A percentile compares a stretch with the other conserved stretches of the same genome.
phyloP scores from a whole-genome alignment of 2,329 filamentous ascomycete species.

The Claviceps pazoutovae region DNA sequence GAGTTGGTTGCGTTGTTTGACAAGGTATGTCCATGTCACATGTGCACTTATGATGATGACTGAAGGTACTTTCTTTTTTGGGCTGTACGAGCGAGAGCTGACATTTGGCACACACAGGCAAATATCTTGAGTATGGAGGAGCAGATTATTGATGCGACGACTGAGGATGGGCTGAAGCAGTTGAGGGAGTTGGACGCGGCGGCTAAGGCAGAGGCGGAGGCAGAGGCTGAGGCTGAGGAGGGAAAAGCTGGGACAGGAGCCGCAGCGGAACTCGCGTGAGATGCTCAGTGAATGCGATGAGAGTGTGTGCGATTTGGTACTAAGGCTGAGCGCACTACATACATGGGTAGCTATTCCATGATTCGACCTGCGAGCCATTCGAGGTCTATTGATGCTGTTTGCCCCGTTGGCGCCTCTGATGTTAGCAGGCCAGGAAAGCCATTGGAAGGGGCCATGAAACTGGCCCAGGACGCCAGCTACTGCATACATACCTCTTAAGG shows the following conservation, averaged over 20 bases:
- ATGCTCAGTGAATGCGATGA: not conserved
- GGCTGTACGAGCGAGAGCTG: not conserved
- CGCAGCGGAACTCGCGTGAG: not conserved
- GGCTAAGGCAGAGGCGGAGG: slow-evolving; percentile 15
- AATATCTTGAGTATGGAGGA: slow-evolving; percentile 85
- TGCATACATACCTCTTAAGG: no score
- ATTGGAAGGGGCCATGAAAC: no score
- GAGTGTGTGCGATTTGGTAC: not conserved
- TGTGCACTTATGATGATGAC: no score
- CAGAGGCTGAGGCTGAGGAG: slow-evolving; percentile 2
- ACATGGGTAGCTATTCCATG: no score
- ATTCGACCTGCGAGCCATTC: no score
- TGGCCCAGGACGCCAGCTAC: no score
- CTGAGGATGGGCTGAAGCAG: slow-evolving; percentile 66
- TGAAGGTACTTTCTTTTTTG: no score
- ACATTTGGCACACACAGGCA: slow-evolving; percentile 31
- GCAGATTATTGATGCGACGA: slow-evolving; percentile 89
- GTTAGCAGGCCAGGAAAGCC: no score
- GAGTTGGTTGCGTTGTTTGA: slow-evolving; percentile 68
- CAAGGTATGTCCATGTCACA: slow-evolving; percentile 33
- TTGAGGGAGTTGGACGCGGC: slow-evolving; percentile 59
- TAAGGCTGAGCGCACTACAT: no score
- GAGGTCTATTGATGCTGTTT: no score
- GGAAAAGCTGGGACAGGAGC: slow-evolving; percentile 4
- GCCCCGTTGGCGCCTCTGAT: no score